Conservation (phyloP, 257 asterid species). For the Capsicum baccatum region DNA sequence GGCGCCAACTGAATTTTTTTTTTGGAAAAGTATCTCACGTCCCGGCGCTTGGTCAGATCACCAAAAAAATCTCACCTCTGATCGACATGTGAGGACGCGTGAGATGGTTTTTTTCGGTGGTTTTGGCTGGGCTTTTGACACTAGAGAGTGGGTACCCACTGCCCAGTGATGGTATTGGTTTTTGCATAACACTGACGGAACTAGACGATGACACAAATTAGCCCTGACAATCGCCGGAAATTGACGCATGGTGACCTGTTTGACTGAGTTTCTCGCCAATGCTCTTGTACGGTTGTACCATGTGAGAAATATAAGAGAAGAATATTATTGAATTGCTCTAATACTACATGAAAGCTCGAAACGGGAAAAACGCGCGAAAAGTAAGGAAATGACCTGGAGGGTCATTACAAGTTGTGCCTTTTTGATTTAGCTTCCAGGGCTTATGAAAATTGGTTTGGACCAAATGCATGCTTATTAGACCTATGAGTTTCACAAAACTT, state of each 20-base stretch:
- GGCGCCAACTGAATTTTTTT: no score
- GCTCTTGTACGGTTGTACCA: no score
- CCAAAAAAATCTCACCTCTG: not conserved
- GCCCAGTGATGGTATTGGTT: not conserved
- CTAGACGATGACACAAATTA: no score
- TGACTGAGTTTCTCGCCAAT: no score
- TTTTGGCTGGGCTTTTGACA: not conserved
- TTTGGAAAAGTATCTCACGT: not conserved
- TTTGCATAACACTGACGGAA: no score
- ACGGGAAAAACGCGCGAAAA: no score
- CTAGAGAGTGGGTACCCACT: not conserved
- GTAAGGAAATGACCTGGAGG: no score
- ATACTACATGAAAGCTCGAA: no score
- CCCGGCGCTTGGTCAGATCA: not conserved
- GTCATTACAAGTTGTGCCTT: not conserved
- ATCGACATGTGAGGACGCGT: not conserved
- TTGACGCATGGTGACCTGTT: no score
- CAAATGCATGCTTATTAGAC: conserved; percentile 18
- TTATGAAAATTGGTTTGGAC: not conserved
- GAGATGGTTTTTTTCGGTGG: not conserved
- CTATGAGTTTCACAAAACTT: not conserved
- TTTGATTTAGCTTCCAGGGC: conserved; percentile 1
- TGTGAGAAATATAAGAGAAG: no score
- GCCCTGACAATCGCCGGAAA: no score
- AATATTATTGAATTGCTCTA: no score